phyloP scores from a whole-genome alignment of 2,329 filamentous ascomycete species.

The Cladosporium sp. region DNA sequence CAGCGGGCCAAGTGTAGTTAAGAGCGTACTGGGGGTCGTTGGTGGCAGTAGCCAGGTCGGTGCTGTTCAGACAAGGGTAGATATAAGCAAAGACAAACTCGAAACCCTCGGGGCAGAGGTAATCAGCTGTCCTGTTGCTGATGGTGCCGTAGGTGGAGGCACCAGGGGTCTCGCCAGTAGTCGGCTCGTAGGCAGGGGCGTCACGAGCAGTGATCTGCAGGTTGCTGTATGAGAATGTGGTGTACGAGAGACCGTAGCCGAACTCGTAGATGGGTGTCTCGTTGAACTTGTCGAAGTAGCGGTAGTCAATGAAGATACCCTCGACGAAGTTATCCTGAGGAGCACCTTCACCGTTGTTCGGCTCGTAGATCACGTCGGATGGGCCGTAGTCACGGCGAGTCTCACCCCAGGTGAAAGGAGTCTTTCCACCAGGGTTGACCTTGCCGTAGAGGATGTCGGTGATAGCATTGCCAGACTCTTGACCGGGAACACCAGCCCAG shows the following conservation, averaged over 20 bases:
- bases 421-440: slow-evolving; percentile 72
- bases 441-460: slow-evolving; percentile 81
- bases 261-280: slow-evolving; percentile 76
- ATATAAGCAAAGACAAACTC: slow-evolving; percentile 58
- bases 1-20: slow-evolving; percentile 60
- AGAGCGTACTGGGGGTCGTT: slow-evolving; percentile 61
- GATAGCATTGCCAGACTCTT: slow-evolving; percentile 79
- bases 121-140: slow-evolving; percentile 63
- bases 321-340: slow-evolving; percentile 75
- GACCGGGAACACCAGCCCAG: slow-evolving; percentile 78
- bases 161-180: slow-evolving; percentile 60
- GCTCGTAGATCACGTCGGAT: slow-evolving; percentile 64
- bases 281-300: slow-evolving; percentile 67
- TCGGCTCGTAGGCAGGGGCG: slow-evolving; percentile 58
- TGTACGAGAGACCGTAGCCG: slow-evolving; percentile 78
- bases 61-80: slow-evolving; percentile 71
- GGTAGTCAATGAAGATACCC: slow-evolving; percentile 80
- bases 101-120: slow-evolving; percentile 65
- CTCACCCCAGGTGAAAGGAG: slow-evolving; percentile 71
- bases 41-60: slow-evolving; percentile 58
- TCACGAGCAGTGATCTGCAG: slow-evolving; percentile 56
- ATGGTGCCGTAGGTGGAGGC: slow-evolving; percentile 66
- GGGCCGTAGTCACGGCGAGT: slow-evolving; percentile 65
- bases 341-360: slow-evolving; percentile 65
- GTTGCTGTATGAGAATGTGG: slow-evolving; percentile 73